phyloP scores from a whole-genome alignment of 805 yeast genomes.

The Henningerozyma blattae region DNA sequence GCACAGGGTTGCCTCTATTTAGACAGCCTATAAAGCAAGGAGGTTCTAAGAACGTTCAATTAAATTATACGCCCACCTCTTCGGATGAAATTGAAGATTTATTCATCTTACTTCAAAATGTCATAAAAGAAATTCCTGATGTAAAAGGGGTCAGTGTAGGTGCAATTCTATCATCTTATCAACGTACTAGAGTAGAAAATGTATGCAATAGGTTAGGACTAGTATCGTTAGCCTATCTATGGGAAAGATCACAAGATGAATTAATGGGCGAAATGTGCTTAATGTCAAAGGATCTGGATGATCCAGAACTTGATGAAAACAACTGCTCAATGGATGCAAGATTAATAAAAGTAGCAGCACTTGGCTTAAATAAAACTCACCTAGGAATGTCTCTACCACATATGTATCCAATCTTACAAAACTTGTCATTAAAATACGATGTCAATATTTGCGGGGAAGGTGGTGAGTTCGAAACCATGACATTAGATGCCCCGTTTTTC shows the following conservation, averaged over 20 bases:
- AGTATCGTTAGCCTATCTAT: conserved; percentile 60
- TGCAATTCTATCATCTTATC: conserved; percentile 92
- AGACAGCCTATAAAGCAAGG: conserved; percentile 50
- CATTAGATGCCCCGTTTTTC: conserved; percentile 83
- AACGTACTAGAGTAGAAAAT: conserved; percentile 84
- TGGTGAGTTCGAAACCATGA: conserved; percentile 93
- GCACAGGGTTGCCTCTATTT: conserved; percentile 72
- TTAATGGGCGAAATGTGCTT: conserved; percentile 72
- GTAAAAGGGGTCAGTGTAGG: conserved; percentile 86
- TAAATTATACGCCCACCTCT: conserved; percentile 58
- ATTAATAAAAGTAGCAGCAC: conserved; percentile 85
- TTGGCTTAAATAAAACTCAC: conserved; percentile 58
- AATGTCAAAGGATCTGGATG: conserved; percentile 15
- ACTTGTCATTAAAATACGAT: conserved; percentile 54
- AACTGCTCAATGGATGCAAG: conserved; percentile 51
- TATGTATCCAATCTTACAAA: conserved; percentile 43
- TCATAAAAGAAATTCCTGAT: conserved; percentile 50
- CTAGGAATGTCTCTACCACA: conserved; percentile 58
- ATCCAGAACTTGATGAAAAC: conserved; percentile 4
- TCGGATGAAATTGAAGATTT: conserved; percentile 87
- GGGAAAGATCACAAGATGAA: conserved; percentile 81
- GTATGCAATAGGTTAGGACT: conserved; percentile 69
- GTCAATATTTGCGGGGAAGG: conserved; percentile 98
- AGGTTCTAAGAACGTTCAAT: conserved; percentile 43
- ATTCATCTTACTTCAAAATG: conserved; percentile 36